Evolutionary conservation across 2,329 filamentous ascomycete genomes (phyloP), one percentile per base, ranked within the genome.

Genomic region (Daldinia sp.): DNA sequence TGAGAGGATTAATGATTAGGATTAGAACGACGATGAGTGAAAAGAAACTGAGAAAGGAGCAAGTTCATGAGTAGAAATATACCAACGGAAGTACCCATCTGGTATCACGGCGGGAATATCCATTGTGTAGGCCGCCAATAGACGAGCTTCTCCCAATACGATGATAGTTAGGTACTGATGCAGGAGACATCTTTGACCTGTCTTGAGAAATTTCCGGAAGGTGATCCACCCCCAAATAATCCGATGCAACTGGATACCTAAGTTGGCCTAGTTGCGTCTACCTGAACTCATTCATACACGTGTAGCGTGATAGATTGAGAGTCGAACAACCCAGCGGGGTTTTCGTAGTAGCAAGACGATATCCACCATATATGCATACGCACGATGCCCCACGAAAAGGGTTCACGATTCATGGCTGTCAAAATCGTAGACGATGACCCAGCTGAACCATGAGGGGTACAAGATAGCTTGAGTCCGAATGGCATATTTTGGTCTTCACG

Each of bases 161-260:
- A 46, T 37, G 42, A 59, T 41, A 30, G 55, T 71, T 67, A 72
- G 71, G 71, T 73, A 71, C 64, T 66, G 67, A 73, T 71, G 69
- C 71, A 71, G 71, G 69, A 68, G 54, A 51, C 56, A 60, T 66
- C 56, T 66, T 35, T 60, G 63, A 60, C 59, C 37, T 63, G 62
- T 62, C 53, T 56, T 51, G 39, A 39, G 42, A 65, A 70, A n/a
- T 63, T 59, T 60, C 64, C 64, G 61, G 56, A 28, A 46, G 46
- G 50, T 53, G 48, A 51, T 23, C 41, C 63, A 44, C 57, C 56
- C 23, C 58, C 56, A 56, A 51, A 62, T 33, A 59, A 65, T 55
- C 50, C 55, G 51, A 57, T 39, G 54, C 46, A 65, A 66, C 64
- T 72, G 64, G 69, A 41, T 70, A 60, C 67, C 56, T 42, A 48